Evolutionary conservation across 306 rosid species (phyloP), one percentile per base, ranked within the genome.

Genomic region (Dryas octopetala): DNA sequence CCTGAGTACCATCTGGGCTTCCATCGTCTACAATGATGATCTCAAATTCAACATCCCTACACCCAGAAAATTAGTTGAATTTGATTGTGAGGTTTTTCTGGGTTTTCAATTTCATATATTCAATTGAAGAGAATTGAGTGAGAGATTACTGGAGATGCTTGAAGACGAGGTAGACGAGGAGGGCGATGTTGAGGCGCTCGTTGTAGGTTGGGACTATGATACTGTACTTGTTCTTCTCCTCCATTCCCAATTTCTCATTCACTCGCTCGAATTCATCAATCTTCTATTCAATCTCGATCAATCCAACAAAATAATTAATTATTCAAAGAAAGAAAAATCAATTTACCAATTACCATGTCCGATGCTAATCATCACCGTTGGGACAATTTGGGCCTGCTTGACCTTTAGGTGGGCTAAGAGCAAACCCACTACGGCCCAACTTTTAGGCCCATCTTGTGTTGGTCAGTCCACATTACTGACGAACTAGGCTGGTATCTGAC

Each of bases 1-100:
- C 92, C 74, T 95, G 97, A 76, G 99, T 95, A 71, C 99, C 97
- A 79, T 95, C 99, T 14, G 99, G 99, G 78, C 97, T 92, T 78
- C 99, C 99, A 77, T 95, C 99, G 54, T 92, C 99, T 40, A 92
- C 99, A 6, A 95, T 74, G 70, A 95, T 89, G 43, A 95, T 83
- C 87, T 95, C 99, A 77, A 95, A 90, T 80, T 95, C 93, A 55
- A 77, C 91, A 62, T 88, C 92, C 93, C 98, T 90, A 63, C 63
- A 59, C 68, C 66, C 76, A 7, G 0, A 15, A 73, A 15, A 41
- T 6, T 3, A 48, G 14, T 12, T 44, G 12, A 8, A 48, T 19
- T 12, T 44, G 12, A 8, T 17, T 50, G 55, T 12, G 9, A 23
- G 19, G 6, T 59, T 72, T 57, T 58, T 2, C 75, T 11, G 51